Evolutionary conservation across 2,329 filamentous ascomycete genomes (phyloP).

Genomic region (Exophiala mesophila): DNA sequence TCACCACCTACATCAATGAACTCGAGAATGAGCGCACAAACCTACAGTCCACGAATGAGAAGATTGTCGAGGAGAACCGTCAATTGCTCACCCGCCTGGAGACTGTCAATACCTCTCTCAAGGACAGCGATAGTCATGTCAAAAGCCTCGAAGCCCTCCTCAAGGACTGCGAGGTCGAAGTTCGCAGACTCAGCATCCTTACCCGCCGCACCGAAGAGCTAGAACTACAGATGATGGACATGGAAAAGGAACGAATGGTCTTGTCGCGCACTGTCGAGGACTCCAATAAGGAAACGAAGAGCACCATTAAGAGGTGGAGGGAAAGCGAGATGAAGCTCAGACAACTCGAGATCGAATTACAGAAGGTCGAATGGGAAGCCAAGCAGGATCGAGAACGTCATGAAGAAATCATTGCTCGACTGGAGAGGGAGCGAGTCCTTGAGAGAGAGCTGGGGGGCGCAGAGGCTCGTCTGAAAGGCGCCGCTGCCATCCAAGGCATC

Average conservation of each 20-base stretch:
- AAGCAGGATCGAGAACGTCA: conserved; percentile 76
- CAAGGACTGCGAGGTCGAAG: conserved; percentile 69
- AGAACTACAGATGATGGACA: conserved; percentile 70
- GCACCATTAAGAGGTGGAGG: conserved; percentile 77
- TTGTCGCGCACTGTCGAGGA: conserved; percentile 63
- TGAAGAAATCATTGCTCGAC: conserved; percentile 70
- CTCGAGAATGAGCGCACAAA: conserved; percentile 69
- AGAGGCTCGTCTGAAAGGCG: conserved; percentile 73
- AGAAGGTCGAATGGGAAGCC: conserved; percentile 80
- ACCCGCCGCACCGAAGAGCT: conserved; percentile 70
- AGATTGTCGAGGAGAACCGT: conserved; percentile 77
- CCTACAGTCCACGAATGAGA: conserved; percentile 71
- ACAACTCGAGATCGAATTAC: conserved; percentile 79
- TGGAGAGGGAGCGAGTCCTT: conserved; percentile 77
- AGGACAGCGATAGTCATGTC: conserved; percentile 74
- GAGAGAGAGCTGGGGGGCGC: conserved; percentile 77
- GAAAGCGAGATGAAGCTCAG: conserved; percentile 74
- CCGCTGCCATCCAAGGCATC: conserved; percentile 52
- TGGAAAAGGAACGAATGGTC: conserved; percentile 75
- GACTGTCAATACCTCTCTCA: conserved; percentile 69
- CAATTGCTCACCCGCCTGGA: conserved; percentile 79
- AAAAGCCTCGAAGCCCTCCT: conserved; percentile 71
- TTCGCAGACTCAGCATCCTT: conserved; percentile 68
- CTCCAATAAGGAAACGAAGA: conserved; percentile 69
- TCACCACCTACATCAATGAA: conserved; percentile 64